Conservation (phyloP, 345 rosid species). For the Boechera divaricarpa region DNA sequence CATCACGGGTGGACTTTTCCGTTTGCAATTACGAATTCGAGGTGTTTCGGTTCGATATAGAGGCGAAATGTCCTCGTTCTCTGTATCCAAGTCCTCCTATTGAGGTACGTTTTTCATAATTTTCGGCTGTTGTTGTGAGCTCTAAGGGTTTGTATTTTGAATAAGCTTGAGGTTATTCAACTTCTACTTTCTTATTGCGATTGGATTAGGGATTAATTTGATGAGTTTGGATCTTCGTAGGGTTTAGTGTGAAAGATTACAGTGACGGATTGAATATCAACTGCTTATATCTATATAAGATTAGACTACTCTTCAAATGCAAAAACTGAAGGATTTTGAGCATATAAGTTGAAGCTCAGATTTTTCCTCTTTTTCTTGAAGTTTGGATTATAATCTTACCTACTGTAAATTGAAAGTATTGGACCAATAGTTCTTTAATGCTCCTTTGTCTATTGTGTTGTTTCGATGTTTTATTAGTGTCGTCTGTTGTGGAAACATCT, state of each 20-base stretch:
- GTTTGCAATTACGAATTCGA: constrained; percentile 56
- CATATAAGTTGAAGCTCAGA: background rate
- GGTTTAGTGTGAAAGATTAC: background rate
- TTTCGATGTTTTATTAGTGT: no score
- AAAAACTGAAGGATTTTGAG: background rate
- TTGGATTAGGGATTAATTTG: constrained; percentile 10
- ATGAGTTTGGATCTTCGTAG: constrained; percentile 12
- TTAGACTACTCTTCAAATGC: background rate
- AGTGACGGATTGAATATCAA: background rate
- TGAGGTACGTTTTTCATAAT: constrained; percentile 50
- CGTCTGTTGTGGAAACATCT: no score
- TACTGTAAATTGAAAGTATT: background rate
- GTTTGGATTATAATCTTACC: background rate
- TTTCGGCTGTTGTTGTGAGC: background rate
- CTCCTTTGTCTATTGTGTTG: no score
- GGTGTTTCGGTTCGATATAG: constrained; percentile 52
- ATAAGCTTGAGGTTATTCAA: background rate
- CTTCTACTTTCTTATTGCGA: background rate
- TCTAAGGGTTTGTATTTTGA: constrained; percentile 7
- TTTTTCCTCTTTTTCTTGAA: background rate
- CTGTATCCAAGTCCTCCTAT: constrained; percentile 66
- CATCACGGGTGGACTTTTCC: constrained; percentile 42
- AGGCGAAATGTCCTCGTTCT: constrained; percentile 64
- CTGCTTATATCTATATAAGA: background rate
- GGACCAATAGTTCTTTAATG: background rate